Evolutionary conservation across 2,329 filamentous ascomycete genomes (phyloP), one percentile per base, ranked within the genome.

Genomic region (Hymenoscyphus linearis): DNA sequence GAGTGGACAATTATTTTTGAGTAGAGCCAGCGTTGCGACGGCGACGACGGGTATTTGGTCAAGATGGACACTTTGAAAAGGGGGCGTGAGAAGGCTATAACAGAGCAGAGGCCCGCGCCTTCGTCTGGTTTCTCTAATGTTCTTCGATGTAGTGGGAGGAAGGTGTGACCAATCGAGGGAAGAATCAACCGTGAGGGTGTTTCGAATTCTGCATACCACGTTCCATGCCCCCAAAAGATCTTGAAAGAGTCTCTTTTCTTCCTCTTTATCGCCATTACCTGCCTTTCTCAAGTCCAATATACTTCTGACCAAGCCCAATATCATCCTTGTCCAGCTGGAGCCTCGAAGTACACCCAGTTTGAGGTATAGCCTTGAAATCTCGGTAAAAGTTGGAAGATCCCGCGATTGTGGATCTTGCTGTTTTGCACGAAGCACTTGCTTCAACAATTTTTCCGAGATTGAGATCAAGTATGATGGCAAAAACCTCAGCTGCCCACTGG

Each of bases 181-280:
- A 40, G 37, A 34, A 16, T 61, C 52, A 25, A 59, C 10, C 9
- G 60, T 47, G 4, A 52, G 57, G 16, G 59, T 62, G 50, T 52
- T 18, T 16, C 57, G 58, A 7, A 67, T 68, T 25, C 44, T 50
- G 60, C 67, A 71, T 18, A 69, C 66, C 54, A 71, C 63, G 57
- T 70, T 70, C 72, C 72, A 74, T 36, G 68, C 62, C 35, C 65
- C 70, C 5, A 73, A 59, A 26, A 73, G 60, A 63, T 74, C 71
- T 22, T 35, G 22, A 26, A 67, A 37, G 16, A 71, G 60, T 7
- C 25, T 55, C 40, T 63, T 57, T 55, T 65, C 62, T 34, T 31
- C n/a, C 35, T 36, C 47, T 6, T 31, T 18, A 14, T 62, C 62
- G 12, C 55, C 18, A 12, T 47, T 12, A 2, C 35, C 14, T 16